Percentiles rank a stretch among this genome's conserved stretches.
phyloP scores from a whole-genome alignment of 805 yeast species.

The Maudiozyma barnettii region DNA sequence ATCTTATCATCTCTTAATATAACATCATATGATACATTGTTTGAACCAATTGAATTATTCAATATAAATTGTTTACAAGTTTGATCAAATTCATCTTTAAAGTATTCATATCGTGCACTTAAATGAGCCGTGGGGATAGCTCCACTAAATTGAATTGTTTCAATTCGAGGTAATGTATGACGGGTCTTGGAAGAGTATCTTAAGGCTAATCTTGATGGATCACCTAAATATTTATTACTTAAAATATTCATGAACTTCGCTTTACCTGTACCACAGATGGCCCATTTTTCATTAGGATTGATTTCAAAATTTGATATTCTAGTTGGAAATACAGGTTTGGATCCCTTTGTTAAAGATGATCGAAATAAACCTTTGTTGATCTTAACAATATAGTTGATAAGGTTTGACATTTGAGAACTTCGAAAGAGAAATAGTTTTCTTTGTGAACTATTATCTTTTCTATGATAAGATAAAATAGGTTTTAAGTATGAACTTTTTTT shows the following conservation, averaged over 20 bases:
- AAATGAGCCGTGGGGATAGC: conserved; percentile 54
- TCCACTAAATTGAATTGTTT: conserved; percentile 38
- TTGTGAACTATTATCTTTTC: no score
- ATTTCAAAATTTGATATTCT: conserved; percentile 17
- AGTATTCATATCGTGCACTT: conserved; percentile 82
- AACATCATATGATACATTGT: conserved; percentile 34
- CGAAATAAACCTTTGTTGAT: conserved; percentile 30
- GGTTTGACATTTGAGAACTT: no score
- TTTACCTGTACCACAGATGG: conserved; percentile 31
- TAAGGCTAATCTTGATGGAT: conserved; percentile 19
- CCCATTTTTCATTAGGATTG: conserved; percentile 33
- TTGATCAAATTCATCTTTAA: conserved; percentile 75
- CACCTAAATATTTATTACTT: conserved; percentile 20
- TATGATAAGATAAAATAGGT: no score
- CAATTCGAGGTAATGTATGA: conserved; percentile 7
- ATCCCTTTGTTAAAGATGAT: conserved; percentile 31
- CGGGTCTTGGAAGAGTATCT: conserved; percentile 1
- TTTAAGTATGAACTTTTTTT: neutral
- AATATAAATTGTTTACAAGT: conserved; percentile 54
- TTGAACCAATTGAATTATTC: conserved; percentile 36
- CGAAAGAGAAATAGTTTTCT: no score
- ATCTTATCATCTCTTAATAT: conserved; percentile 18
- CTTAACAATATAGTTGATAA: neutral
- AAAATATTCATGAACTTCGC: conserved; percentile 20
- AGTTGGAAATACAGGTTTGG: conserved; percentile 19